Evolutionary conservation across 371 early-diverging fungal species (phyloP).

Genomic region (Parasitella parasitica): DNA sequence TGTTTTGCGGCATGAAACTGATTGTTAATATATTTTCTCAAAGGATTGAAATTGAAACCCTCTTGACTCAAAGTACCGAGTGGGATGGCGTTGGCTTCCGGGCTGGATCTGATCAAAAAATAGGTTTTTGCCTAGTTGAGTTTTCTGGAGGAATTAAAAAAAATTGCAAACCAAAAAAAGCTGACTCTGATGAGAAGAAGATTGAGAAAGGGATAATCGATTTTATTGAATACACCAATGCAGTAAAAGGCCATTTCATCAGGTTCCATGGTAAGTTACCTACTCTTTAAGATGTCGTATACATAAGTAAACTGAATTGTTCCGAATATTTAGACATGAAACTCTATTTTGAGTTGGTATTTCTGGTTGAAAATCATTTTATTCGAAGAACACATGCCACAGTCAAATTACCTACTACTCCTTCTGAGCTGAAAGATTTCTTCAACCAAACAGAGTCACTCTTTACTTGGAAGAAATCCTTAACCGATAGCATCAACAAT

Average conservation of each 20-base stretch:
- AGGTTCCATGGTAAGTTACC: slow-evolving; percentile 16
- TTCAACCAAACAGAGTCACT: slow-evolving; percentile 14
- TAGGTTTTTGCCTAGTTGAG: slow-evolving; percentile 17
- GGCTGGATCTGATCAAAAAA: slow-evolving; percentile 14
- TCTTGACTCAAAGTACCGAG: slow-evolving; percentile 11
- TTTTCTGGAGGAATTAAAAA: slow-evolving; percentile 17
- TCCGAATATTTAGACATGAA: slow-evolving; percentile 18
- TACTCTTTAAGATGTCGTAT: slow-evolving; percentile 13
- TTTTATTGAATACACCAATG: slow-evolving; percentile 13
- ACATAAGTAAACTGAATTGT: slow-evolving; percentile 16
- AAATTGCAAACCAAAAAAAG: slow-evolving; percentile 4
- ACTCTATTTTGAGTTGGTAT: slow-evolving; percentile 17
- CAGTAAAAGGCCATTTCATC: slow-evolving; percentile 20
- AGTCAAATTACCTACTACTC: slow-evolving; percentile 12
- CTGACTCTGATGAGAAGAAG: slow-evolving; percentile 11
- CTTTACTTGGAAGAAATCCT: slow-evolving; percentile 17
- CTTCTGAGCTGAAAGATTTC: slow-evolving; percentile 12
- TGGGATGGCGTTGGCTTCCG: slow-evolving; percentile 15
- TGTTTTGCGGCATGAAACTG: slow-evolving; percentile 7
- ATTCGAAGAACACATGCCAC: slow-evolving; percentile 16
- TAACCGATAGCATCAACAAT: slow-evolving; percentile 12
- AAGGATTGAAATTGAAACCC: slow-evolving; percentile 15
- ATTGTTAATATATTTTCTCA: slow-evolving; percentile 3
- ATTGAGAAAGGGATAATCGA: slow-evolving; percentile 12
- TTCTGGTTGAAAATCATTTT: slow-evolving; percentile 4